Evolutionary conservation across 2,329 filamentous ascomycete species (phyloP).

Genomic region (Lasiodiplodia sp.): DNA sequence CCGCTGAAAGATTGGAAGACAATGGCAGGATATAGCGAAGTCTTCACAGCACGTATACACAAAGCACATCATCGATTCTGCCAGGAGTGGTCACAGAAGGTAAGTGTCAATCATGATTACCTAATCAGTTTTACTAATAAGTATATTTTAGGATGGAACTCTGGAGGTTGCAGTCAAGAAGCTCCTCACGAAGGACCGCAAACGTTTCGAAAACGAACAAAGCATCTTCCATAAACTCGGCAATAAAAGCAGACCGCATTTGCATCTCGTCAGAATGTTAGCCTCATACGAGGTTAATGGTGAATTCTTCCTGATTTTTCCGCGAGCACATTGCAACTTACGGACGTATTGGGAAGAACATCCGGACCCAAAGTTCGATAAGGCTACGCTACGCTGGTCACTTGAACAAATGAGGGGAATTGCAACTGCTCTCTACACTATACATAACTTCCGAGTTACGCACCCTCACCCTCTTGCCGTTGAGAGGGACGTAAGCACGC

Average conservation of each 20-base stretch:
- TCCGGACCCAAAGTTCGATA: neutral
- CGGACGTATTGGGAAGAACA: neutral
- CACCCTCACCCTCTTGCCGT: neutral
- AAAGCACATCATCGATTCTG: neutral
- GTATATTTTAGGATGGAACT: neutral
- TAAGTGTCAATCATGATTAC: neutral
- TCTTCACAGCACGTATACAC: neutral
- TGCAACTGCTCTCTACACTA: neutral
- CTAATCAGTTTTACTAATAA: neutral
- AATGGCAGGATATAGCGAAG: neutral
- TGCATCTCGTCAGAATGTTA: neutral
- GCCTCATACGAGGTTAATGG: neutral
- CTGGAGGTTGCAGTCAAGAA: neutral
- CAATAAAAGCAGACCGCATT: neutral
- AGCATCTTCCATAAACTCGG: no score
- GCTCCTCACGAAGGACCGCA: neutral
- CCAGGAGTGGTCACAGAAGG: neutral
- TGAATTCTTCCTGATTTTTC: constrained; percentile 1
- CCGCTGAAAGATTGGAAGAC: no score
- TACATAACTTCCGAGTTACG: neutral
- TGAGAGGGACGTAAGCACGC: neutral
- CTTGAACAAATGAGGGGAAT: constrained; percentile 1
- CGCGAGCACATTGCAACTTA: constrained; percentile 2
- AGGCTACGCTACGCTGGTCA: neutral
- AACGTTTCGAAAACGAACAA: no score